A percentile compares a stretch with the other conserved stretches of the same genome.
Evolutionary conservation across 305 asterid genomes (phyloP).

Genomic region (Caryopteris hybrid): DNA sequence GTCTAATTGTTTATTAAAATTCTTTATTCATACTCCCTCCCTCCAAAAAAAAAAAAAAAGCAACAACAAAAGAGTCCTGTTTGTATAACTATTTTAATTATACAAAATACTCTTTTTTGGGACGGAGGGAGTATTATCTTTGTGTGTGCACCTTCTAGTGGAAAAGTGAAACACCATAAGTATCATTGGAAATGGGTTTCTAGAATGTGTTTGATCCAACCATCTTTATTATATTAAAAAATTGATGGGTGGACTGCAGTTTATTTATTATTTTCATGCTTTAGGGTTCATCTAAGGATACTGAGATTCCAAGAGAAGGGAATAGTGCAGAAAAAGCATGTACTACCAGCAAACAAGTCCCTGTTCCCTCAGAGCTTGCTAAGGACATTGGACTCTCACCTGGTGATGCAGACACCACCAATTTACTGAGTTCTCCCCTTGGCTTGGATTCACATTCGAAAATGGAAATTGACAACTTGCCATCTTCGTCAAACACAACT

Average conservation of each 20-base stretch:
- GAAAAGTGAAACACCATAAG: slow-evolving; percentile 9
- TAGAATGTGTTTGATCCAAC: not conserved
- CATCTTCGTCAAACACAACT: slow-evolving; percentile 36
- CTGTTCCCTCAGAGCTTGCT: slow-evolving; percentile 45
- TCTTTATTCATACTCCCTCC: not conserved
- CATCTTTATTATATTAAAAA: slow-evolving; percentile 4
- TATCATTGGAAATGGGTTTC: not conserved
- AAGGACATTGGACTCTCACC: slow-evolving; percentile 45
- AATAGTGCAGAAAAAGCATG: slow-evolving; percentile 44
- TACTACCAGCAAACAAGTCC: slow-evolving; percentile 36
- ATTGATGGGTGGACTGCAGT: not conserved
- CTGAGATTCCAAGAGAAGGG: slow-evolving; percentile 60
- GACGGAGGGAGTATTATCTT: no score
- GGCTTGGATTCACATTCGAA: slow-evolving; percentile 42
- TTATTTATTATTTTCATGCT: slow-evolving; percentile 22
- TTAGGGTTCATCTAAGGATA: slow-evolving; percentile 70
- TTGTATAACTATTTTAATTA: no score
- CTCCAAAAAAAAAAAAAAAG: no score
- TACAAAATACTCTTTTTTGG: no score
- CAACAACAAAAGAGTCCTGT: no score
- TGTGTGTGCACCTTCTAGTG: not conserved
- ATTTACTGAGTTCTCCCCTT: slow-evolving; percentile 30
- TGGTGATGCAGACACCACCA: slow-evolving; percentile 43
- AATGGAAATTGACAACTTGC: slow-evolving; percentile 39
- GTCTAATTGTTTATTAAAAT: not conserved